Base-by-base conservation (phyloP, 352 stramenopile genomes). In the Labyrinthula sp. region DNA sequence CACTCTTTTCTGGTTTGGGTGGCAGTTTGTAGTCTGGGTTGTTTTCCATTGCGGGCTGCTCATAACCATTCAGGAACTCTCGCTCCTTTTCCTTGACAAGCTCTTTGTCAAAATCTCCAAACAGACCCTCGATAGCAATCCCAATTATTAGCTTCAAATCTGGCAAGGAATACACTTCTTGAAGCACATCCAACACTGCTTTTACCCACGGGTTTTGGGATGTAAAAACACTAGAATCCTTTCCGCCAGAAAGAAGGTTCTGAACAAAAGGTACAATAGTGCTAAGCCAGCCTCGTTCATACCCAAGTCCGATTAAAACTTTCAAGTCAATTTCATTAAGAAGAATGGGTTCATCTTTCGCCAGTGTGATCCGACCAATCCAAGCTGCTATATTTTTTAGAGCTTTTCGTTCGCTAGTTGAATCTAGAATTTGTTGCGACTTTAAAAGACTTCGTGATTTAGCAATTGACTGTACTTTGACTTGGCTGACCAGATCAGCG, bases 71-170 rank as follows among this genome's bases (percentile, higher is more conserved):
- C n/a, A 99, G 68, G 38, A 85, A 48, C 38, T 80, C 73, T 9
- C 73, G 71, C n/a, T 65, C 54, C 41, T 86, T 86, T 40, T 94
- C 86, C 40, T 95, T 87, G 45, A 94, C 82, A 26, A 97, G 68
- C 30, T 89, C 93, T 0, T 96, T 68, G 52, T 90, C 89, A 33
- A 97, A 81, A 64, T 91, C 92, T 64, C 97, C 95, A 68, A 89
- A 97, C 2, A 99, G 59, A 29, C 97, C 84, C 66, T 97, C 87
- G 35, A 99, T 92, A 63, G 96, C 88, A 61, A 97, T 97, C 59
- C 97, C 96, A 36, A 99, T 85, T 62, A 97, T 97, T 52, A 97
- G 83, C 61, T 97, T 99, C 30, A 99, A 71, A 52, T 95, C 84
- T n/a, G 92, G 77, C 3, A 97, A 82, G 52, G 94, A 77, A 61